Percentiles rank a stretch among this genome's conserved stretches.
Conservation (phyloP, 805 yeast species). For the Candida montana region DNA sequence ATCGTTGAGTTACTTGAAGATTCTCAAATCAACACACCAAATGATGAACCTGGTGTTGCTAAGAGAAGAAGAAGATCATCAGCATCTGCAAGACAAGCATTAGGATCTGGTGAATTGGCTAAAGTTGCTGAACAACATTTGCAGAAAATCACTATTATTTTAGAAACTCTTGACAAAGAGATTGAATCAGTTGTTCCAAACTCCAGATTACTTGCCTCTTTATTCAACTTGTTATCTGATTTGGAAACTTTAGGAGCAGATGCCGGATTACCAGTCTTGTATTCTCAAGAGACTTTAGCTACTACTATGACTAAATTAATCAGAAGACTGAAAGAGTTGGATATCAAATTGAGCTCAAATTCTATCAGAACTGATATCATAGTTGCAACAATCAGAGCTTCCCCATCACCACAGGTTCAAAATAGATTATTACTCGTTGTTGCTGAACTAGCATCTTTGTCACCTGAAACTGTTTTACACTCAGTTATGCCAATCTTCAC, state of each 20-base stretch:
- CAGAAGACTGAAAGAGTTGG: conserved; percentile 40
- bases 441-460: conserved; percentile 79
- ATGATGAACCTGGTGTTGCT: conserved; percentile 39
- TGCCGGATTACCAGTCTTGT: conserved; percentile 85
- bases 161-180: conserved; percentile 69
- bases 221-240: conserved; percentile 64
- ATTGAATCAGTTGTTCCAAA: conserved; percentile 28
- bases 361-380: conserved; percentile 83
- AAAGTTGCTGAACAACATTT: conserved; percentile 74
- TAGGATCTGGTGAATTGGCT: conserved; percentile 62
- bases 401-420: conserved; percentile 92
- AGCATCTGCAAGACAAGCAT: conserved; percentile 68
- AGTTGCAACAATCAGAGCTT: conserved; percentile 84
- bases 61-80: conserved; percentile 84
- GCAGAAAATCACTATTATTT: conserved; percentile 66
- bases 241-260: conserved; percentile 83
- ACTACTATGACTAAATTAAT: conserved; percentile 75
- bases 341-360: conserved; percentile 47
- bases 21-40: conserved; percentile 48
- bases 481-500: conserved; percentile 99
- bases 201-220: conserved; percentile 42
- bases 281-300: conserved; percentile 87
- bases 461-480: conserved; percentile 88
- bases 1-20: conserved; percentile 56
- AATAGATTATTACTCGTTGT: conserved; percentile 80